Evolutionary conservation across 108 stramenopile genomes (phyloP), one percentile per base, ranked within the genome.

Genomic region (Schizochytrium sp.): DNA sequence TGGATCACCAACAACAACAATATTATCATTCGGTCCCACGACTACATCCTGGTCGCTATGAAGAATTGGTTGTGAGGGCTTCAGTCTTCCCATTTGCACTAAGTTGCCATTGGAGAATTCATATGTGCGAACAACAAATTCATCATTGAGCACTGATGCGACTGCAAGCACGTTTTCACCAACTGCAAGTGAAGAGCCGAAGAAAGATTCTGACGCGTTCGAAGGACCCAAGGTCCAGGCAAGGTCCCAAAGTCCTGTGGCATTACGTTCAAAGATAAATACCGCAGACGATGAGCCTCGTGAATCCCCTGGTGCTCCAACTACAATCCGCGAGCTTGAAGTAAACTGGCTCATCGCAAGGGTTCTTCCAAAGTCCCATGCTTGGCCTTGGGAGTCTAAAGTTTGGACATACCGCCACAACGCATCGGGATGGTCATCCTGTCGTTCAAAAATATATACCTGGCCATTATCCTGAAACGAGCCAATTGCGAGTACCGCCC

Each of bases 31-130:
- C 40, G 19, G 64, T 15, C 42, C 64, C 12, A 69, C 64, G 5
- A 69, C 64, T 8, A 69, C 64, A 2, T 69, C 64, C 28, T 69
- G 64, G 15, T 69, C 64, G 64, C 64, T 69, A 38, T 69, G 64
- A 12, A 69, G 28, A 38, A 69, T 38, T 10, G 7, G 12, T 2
- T 69, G 64, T 38, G 64, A 28, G 19, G 64, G 64, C 64, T 69
- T 69, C 12, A 69, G 64, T 44, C 5, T 38, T 28, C 64, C 64
- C 5, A 69, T 8, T 44, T 15, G 64, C 19, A 69, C 3, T 5
- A 69, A 44, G 15, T 69, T 69, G 12, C 64, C 64, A 12, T 15
- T 15, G 7, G 7, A 10, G 64, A 69, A 69, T 3, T 69, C 64
- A 44, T 69, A 69, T 5, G 44, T 69, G 64, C 44, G 44, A 38